Evolutionary conservation across 2,329 filamentous ascomycete genomes (phyloP), one percentile per base, ranked within the genome.

Genomic region (Microdochium trichocladiopsis): DNA sequence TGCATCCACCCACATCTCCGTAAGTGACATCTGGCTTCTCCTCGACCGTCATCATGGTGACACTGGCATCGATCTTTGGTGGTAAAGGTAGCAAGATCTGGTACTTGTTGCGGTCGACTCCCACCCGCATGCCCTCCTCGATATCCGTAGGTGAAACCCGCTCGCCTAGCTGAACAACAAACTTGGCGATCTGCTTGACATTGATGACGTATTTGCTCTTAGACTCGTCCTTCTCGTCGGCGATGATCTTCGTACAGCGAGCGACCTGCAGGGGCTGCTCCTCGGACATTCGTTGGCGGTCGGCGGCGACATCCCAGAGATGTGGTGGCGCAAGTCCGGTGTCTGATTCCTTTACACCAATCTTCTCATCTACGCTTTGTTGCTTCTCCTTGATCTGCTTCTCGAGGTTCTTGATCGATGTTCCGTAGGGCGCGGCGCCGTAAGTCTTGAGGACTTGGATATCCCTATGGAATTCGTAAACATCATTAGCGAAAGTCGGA

Each of bases 201-300:
- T 99, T 99, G 81, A 99, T 99, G 65, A 99, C 92, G 77, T 99
- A 99, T 84, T 97, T 99, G 83, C 88, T 95, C 83, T 99, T 99
- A 57, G 95, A 89, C 55, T 90, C 79, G 69, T 97, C 92, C 73
- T 94, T 93, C 69, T 96, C 92, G 67, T 97, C 93, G 56, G 91
- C 86, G 62, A 99, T 99, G 70, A 99, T 99, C 80, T 99, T 99
- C 55, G 94, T 99, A 80, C 94, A 99, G 66, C 94, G 83, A 59
- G 94, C 94, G 58, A 99, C 94, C 74, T 99, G 94, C 62, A 97
- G 82, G 45, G 94, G 94, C 66, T 99, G 94, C 74, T 99, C 94
- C 74, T 99, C 94, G 58, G 87, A 86, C 94, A 99, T 99, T 66
- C 94, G 90, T 82, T 97, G 94, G 63, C 93, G 86, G 71, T 99